Evolutionary conservation across 2,329 filamentous ascomycete species (phyloP).

Genomic region (Penicillium verrucosum): DNA sequence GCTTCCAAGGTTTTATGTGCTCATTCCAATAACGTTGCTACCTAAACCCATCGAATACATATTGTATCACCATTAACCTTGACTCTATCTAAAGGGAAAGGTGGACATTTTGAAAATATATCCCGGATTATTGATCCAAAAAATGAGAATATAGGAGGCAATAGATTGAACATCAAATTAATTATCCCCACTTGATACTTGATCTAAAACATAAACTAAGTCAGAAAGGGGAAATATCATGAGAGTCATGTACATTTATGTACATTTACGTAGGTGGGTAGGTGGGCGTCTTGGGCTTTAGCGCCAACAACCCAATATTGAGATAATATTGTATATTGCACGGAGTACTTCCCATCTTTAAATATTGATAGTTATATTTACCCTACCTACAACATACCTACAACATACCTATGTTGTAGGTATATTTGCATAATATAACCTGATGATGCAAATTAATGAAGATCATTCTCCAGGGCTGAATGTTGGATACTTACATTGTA

Average conservation of each 20-base stretch:
- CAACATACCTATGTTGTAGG: no score
- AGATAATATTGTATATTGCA: no score
- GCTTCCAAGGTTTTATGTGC: neutral
- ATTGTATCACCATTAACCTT: no score
- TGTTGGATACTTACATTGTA: neutral
- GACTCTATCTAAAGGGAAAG: neutral
- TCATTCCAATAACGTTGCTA: neutral
- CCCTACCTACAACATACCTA: no score
- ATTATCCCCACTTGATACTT: neutral
- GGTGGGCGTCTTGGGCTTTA: neutral
- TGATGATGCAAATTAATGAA: no score
- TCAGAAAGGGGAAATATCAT: neutral
- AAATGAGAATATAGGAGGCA: neutral
- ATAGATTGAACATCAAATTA: neutral
- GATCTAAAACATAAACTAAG: neutral
- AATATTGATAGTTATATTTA: no score
- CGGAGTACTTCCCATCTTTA: no score
- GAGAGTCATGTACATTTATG: neutral
- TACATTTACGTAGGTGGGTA: neutral
- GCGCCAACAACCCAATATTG: neutral
- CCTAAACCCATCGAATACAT: neutral
- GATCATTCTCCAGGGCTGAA: neutral
- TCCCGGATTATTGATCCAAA: neutral
- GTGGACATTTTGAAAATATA: neutral
- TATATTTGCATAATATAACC: no score